Evolutionary conservation across 257 asterid genomes (phyloP).

Genomic region (Plantago ovata): DNA sequence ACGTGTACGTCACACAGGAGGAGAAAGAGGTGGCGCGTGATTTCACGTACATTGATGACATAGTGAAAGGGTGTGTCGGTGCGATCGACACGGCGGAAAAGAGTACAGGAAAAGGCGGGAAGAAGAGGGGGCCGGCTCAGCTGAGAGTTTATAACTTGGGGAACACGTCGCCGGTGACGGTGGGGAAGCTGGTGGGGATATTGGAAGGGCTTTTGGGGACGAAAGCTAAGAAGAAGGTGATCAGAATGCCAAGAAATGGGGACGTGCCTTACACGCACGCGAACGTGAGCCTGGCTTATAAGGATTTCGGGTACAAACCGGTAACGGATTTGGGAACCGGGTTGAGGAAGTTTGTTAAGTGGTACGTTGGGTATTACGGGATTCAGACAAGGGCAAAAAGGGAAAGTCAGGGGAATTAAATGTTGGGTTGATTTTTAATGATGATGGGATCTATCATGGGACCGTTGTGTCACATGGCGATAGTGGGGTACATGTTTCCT

Average conservation of each 20-base stretch:
- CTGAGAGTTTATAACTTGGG: constrained; percentile 89
- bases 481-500: constrained; percentile 27
- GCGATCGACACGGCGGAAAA: constrained; percentile 96
- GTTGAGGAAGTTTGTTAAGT: constrained; percentile 75
- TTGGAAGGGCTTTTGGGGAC: constrained; percentile 49
- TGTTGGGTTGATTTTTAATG: too few relatives aligned
- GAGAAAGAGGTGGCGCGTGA: constrained; percentile 98
- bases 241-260: constrained; percentile 91
- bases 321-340: constrained; percentile 85
- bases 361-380: constrained; percentile 89
- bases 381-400: constrained; percentile 64
- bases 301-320: constrained; percentile 83
- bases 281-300: constrained; percentile 78
- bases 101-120: constrained; percentile 92
- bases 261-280: constrained; percentile 98
- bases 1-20: constrained; percentile 65
- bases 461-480: constrained; percentile 36
- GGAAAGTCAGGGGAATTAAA: constrained; percentile 27
- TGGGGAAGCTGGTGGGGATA: constrained; percentile 75
- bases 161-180: constrained; percentile 90
- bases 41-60: constrained; percentile 90
- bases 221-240: constrained; percentile 70
- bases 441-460: neutral
- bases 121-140: constrained; percentile 82
- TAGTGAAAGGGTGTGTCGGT: constrained; percentile 83